phyloP scores from a whole-genome alignment of 768 basidiomycete species.

The Candolleomyces eurysporus region DNA sequence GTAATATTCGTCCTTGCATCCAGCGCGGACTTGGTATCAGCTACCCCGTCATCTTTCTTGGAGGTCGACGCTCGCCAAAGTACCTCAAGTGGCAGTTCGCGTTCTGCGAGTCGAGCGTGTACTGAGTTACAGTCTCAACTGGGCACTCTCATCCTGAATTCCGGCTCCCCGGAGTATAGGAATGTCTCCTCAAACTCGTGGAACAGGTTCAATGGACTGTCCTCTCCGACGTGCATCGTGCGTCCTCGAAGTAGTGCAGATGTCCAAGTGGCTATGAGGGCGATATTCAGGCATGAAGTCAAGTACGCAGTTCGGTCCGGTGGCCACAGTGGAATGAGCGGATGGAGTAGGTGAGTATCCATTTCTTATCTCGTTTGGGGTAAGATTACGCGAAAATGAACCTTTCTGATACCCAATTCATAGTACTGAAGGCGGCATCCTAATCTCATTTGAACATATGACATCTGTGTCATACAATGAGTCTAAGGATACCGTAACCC shows the following conservation, averaged over 20 bases:
- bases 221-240: constrained; percentile 34
- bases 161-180: background rate
- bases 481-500: constrained; percentile 30
- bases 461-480: constrained; percentile 34
- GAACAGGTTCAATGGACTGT: constrained; percentile 31
- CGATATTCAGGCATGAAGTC: constrained; percentile 29
- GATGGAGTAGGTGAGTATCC: constrained; percentile 39
- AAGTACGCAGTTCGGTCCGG: constrained; percentile 43
- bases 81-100: too few relatives aligned
- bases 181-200: constrained; percentile 19
- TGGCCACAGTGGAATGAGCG: constrained; percentile 38
- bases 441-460: constrained; percentile 38
- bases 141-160: background rate
- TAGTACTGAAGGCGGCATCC: constrained; percentile 35
- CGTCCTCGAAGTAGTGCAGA: constrained; percentile 27
- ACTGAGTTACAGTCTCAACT: background rate
- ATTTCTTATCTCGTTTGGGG: background rate
- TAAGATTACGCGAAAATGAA: background rate
- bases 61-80: too few relatives aligned
- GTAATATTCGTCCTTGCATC: too few relatives aligned
- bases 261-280: constrained; percentile 35
- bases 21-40: too few relatives aligned
- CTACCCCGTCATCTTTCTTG: too few relatives aligned
- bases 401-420: constrained; percentile 6
- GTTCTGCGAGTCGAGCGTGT: background rate